Conservation (phyloP, 805 yeast species). For the Kuraishia hungarica region DNA sequence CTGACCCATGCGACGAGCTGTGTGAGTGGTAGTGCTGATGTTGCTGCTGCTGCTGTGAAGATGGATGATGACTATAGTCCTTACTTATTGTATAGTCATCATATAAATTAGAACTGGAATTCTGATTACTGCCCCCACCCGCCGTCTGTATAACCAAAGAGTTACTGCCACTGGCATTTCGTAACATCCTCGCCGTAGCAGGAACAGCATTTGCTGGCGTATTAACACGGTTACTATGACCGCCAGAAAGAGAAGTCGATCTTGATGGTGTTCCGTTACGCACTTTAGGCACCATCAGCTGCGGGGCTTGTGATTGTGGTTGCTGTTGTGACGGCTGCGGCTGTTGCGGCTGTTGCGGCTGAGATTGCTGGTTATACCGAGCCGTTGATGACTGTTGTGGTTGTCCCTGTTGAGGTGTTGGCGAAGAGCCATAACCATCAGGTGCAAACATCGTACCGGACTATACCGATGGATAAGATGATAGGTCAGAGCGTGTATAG, state of each 20-base stretch:
- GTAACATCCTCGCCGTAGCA: constrained; percentile 64
- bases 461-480: too few relatives aligned
- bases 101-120: constrained; percentile 7
- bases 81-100: constrained; percentile 17
- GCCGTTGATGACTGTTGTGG: too few relatives aligned
- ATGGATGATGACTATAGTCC: constrained; percentile 6
- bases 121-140: neutral
- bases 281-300: neutral
- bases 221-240: neutral
- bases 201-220: constrained; percentile 31
- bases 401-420: too few relatives aligned
- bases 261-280: neutral
- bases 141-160: constrained; percentile 7
- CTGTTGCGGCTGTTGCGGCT: too few relatives aligned
- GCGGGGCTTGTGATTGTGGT: neutral
- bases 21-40: neutral
- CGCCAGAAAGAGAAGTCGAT: neutral
- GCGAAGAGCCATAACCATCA: too few relatives aligned
- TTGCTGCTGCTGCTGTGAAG: neutral
- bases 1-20: neutral
- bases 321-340: too few relatives aligned
- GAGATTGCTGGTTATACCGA: too few relatives aligned
- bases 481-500: too few relatives aligned
- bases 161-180: constrained; percentile 34
- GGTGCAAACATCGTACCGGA: too few relatives aligned